Evolutionary conservation across 371 early-diverging fungal species (phyloP), one percentile per base, ranked within the genome.

Genomic region (Rhizomucor pusillus): DNA sequence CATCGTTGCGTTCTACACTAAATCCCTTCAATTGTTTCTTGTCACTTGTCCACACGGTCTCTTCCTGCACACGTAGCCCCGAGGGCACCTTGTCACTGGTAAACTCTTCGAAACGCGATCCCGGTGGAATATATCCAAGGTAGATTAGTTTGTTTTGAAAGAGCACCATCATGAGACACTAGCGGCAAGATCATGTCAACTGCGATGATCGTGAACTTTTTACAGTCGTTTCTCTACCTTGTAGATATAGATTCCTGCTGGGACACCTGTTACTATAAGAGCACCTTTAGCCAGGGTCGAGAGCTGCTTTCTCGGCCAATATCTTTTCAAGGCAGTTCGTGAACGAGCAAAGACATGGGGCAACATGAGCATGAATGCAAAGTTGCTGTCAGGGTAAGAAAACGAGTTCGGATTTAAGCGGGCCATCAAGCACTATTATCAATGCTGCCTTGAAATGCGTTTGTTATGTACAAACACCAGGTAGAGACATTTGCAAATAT

Each of bases 131-230:
- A 22, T 67, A 73, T 0, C 72, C 65, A 60, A 77, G 44, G 50
- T 77, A 77, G 37, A 77, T 65, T 23, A 77, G 64, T 47, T 74
- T 71, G 52, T 64, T 66, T 50, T 77, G 78, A 22, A 73, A 77
- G 6, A 65, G 41, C 7, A 71, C 56, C 52, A 77, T 47, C 60
- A 70, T 63, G 14, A 67, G 45, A 36, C 72, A 74, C 66, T 72
- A 20, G 18, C 14, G 7, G 22, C 2, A 16, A 16, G 47, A 5
- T 37, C 3, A 16, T 41, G 41, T 14, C 19, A 19, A 11, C 16
- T 41, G 5, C 41, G 12, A 4, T 16, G 19, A 4, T 41, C 41
- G 4, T 16, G 41, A 14, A 41, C 3, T 12, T 3, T 19, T 41
- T 41, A 19, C 11, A 19, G 5, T 41, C 16, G 12, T 16, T 13